Conservation (phyloP, 768 basidiomycete genomes). For the Filobasidium floriforme region DNA sequence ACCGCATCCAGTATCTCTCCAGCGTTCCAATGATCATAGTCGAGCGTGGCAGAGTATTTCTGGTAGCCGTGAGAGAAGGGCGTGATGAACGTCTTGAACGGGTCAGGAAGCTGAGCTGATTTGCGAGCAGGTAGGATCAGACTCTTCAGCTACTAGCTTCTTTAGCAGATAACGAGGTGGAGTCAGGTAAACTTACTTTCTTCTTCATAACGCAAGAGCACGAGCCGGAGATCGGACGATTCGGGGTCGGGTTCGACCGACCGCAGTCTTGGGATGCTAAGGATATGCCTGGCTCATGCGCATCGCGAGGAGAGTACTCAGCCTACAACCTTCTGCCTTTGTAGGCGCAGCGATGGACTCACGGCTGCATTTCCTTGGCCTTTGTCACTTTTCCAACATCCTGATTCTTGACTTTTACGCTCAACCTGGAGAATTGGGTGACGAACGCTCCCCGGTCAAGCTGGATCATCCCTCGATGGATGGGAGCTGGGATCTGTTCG, state of each 20-base stretch:
- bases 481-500: constrained; percentile 46
- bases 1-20: constrained; percentile 69
- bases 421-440: constrained; percentile 61
- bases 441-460: constrained; percentile 59
- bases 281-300: not conserved
- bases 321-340: constrained; percentile 24
- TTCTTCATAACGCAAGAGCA: constrained; percentile 58
- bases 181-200: constrained; percentile 51
- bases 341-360: constrained; percentile 12
- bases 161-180: not conserved
- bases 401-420: constrained; percentile 56
- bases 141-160: not conserved
- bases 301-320: not conserved
- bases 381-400: constrained; percentile 52
- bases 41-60: constrained; percentile 59
- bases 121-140: not conserved
- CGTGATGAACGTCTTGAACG: not conserved
- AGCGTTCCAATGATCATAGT: constrained; percentile 82
- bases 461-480: constrained; percentile 49
- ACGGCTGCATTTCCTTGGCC: constrained; percentile 34
- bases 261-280: constrained; percentile 23
- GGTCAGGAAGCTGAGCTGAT: not conserved
- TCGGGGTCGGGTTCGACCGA: constrained; percentile 24
- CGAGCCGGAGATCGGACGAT: constrained; percentile 52
- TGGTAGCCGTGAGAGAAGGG: constrained; percentile 21